Conservation (phyloP, 1,139 yeast genomes). For the Magnusiomyces suaveolens region DNA sequence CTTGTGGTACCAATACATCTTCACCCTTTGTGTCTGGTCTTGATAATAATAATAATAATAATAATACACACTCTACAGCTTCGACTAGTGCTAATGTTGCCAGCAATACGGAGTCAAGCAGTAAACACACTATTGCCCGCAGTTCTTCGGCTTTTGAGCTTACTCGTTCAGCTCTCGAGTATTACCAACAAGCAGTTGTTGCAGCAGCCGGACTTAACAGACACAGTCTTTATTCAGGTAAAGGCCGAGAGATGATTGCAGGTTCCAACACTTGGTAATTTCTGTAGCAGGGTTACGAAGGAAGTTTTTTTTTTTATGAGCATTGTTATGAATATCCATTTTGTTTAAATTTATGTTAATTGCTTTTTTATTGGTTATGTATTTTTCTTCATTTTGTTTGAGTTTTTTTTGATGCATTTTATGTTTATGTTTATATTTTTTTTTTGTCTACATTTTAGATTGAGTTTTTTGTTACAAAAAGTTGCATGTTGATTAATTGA, state of each 20-base stretch:
- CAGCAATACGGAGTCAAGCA: too few species aligned
- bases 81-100: neutral
- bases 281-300: slow-evolving; percentile 29
- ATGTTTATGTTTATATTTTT: too few species aligned
- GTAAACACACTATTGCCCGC: neutral
- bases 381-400: too few species aligned
- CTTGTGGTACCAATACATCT: neutral
- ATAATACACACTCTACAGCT: neutral
- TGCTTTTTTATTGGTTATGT: too few species aligned
- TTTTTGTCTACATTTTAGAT: too few species aligned
- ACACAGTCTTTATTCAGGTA: slow-evolving; percentile 41
- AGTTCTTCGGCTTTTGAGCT: neutral
- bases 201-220: slow-evolving; percentile 36
- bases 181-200: slow-evolving; percentile 24
- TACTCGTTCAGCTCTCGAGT: slow-evolving; percentile 14
- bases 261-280: slow-evolving; percentile 24
- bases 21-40: too few species aligned
- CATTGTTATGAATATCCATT: too few species aligned
- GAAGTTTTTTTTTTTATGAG: neutral
- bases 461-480: too few species aligned
- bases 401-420: too few species aligned
- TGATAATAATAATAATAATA: too few species aligned
- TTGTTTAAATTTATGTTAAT: too few species aligned
- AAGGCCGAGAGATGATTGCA: slow-evolving; percentile 45
- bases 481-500: too few species aligned